phyloP scores from a whole-genome alignment of 805 yeast species.

The Ascoidea asiatica region DNA sequence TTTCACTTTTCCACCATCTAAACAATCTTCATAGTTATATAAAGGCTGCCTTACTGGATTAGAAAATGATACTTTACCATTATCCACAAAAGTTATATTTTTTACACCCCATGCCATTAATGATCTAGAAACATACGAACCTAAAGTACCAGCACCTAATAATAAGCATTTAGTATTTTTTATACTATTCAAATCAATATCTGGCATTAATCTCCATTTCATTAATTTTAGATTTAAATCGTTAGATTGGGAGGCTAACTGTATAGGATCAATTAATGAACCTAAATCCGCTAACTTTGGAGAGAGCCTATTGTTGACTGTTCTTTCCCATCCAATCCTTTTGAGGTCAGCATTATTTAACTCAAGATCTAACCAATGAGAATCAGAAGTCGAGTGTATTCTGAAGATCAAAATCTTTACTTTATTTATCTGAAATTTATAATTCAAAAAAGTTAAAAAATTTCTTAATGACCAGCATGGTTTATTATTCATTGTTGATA shows the following conservation, averaged over 20 bases:
- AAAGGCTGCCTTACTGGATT: conserved; percentile 94
- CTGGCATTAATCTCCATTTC: conserved; percentile 95
- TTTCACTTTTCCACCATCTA: conserved; percentile 61
- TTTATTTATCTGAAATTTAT: conserved; percentile 19
- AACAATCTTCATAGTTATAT: conserved; percentile 70
- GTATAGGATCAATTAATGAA: conserved; percentile 63
- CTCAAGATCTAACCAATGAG: conserved; percentile 12
- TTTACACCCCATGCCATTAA: conserved; percentile 92
- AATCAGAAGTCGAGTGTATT: conserved; percentile 18
- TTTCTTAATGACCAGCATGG: conserved; percentile 50
- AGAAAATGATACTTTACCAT: conserved; percentile 76
- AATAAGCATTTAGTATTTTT: conserved; percentile 51
- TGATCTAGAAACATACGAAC: conserved; percentile 79
- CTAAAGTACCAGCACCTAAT: conserved; percentile 95
- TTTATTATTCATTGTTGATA: conserved; percentile 18
- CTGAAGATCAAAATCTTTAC: conserved; percentile 29
- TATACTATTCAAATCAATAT: conserved; percentile 54
- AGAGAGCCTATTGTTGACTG: conserved; percentile 52
- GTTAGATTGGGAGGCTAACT: conserved; percentile 82
- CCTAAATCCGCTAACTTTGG: conserved; percentile 82
- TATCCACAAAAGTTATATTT: conserved; percentile 78
- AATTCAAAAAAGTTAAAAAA: conserved; percentile 31
- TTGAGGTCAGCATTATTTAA: conserved; percentile 20
- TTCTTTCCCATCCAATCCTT: conserved; percentile 85
- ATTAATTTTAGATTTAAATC: conserved; percentile 82